phyloP scores from a whole-genome alignment of 225 moss, liverwort and hornwort species.

The Pseudisothecium myosuroides region DNA sequence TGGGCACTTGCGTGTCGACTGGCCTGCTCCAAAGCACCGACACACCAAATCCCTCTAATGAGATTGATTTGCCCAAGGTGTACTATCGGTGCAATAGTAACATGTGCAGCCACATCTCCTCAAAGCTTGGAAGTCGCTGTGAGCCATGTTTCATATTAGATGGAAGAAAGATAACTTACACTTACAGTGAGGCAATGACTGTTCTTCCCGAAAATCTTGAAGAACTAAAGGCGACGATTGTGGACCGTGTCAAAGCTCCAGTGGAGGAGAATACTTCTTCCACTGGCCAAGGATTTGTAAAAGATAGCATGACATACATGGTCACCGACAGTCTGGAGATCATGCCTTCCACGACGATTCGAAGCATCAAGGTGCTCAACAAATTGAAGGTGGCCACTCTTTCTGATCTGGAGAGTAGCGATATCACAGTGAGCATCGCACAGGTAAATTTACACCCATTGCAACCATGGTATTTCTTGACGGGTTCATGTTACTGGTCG shows the following conservation, averaged over 20 bases:
- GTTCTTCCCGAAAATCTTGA: background rate
- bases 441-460: background rate
- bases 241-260: no score
- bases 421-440: background rate
- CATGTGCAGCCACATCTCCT: fast-evolving
- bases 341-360: background rate
- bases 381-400: background rate
- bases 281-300: background rate
- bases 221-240: background rate
- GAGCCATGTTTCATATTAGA: fast-evolving
- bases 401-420: background rate
- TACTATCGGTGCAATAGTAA: background rate
- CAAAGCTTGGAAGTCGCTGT: background rate
- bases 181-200: background rate
- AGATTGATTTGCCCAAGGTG: background rate
- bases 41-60: background rate
- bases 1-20: background rate
- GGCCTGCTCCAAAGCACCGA: background rate
- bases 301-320: background rate
- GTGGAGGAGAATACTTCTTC: background rate
- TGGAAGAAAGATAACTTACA: no score
- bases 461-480: background rate
- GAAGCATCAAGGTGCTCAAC: background rate
- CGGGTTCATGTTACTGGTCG: background rate
- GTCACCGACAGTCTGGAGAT: slow-evolving; percentile 1